Conservation (phyloP, 192 early-diverging fungal genomes). For the Umbelopsis sp. region DNA sequence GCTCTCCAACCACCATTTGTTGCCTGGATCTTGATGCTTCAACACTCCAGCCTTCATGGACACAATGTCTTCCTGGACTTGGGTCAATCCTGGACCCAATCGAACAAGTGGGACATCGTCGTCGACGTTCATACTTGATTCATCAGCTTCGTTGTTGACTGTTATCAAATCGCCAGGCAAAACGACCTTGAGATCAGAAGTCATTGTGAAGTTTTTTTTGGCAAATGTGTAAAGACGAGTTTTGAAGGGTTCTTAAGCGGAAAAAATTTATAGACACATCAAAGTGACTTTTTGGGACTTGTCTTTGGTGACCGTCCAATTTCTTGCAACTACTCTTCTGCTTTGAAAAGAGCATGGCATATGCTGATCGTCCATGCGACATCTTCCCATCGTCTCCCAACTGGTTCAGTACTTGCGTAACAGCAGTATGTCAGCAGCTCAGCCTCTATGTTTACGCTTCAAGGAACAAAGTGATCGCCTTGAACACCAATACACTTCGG, state of each 20-base stretch:
- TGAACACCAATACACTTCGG: conserved; percentile 1
- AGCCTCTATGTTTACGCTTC: conserved; percentile 8
- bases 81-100: conserved; percentile 85
- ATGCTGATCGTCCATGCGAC: neutral
- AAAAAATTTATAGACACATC: too few species aligned
- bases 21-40: conserved; percentile 51
- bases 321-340: neutral
- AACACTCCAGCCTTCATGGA: conserved; percentile 80
- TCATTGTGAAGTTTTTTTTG: neutral
- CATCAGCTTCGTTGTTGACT: conserved; percentile 24
- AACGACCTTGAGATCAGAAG: conserved; percentile 42
- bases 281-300: too few species aligned
- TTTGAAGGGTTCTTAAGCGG: too few species aligned
- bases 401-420: neutral
- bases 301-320: too few species aligned
- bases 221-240: neutral
- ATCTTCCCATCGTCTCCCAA: conserved; percentile 3
- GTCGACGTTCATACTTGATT: neutral
- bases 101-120: conserved; percentile 51
- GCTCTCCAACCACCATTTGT: conserved; percentile 80
- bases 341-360: neutral
- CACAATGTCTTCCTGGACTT: conserved; percentile 59
- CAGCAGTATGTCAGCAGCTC: neutral
- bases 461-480: neutral
- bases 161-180: conserved; percentile 59